Evolutionary conservation across 306 rosid species (phyloP), one percentile per base, ranked within the genome.

Genomic region (Cicer chorassanicum): DNA sequence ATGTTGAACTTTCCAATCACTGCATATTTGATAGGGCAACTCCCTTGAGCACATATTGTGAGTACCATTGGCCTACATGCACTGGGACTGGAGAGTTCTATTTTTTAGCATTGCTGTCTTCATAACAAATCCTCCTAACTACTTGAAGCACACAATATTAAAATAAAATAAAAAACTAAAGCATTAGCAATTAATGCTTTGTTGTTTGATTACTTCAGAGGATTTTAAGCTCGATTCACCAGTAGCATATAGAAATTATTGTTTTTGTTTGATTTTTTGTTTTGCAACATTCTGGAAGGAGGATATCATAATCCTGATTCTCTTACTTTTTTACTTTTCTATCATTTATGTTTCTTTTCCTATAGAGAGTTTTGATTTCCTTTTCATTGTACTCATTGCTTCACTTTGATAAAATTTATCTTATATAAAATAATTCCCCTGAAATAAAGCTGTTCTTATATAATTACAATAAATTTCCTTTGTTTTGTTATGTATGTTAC

Each of bases 301-400:
- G 43, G 45, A 46, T 68, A 69, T 59, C 36, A 45, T 60, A 57
- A 59, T 77, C 50, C 50, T 43, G 76, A 43, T 43, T 59, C 57
- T 45, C 12, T 19, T 60, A 46, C 18, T 19, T 60, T 48, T 59
- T 44, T 43, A 38, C 15, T 77, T 57, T 34, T 56, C 40, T 8
- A 15, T 57, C 39, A 51, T 18, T 42, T 44, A 34, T 53, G 8
- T 43, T 9, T 69, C 12, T 70, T 59, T 69, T 39, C 61, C 76
- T 62, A 4, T n/a, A 6, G 36, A 29, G 65, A 41, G 61, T 19
- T 38, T 49, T 14, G 15, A 43, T 67, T 69, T 62, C 56, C 29
- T 65, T 78, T 70, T 70, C 72, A 68, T 78, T 40, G 29, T 13
- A 57, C 39, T 19, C 19, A 39, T 69, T 53, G 10, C 69, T 68